Conservation (phyloP, 345 rosid species). For the Brassica rapa region DNA sequence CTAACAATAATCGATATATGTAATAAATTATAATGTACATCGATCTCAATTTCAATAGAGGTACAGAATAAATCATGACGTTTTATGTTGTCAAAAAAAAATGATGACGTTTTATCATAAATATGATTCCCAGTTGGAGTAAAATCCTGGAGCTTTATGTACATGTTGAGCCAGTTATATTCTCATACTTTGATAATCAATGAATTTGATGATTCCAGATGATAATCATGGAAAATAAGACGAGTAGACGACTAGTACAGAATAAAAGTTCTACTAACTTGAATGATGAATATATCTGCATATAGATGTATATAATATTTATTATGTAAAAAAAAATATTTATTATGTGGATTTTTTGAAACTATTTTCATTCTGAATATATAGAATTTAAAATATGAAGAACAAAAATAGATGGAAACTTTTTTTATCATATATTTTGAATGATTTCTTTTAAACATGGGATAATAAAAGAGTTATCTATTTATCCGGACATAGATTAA, state of each 20-base stretch:
- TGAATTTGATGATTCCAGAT: neutral
- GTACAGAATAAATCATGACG: neutral
- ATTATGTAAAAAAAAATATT: neutral
- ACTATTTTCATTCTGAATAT: neutral
- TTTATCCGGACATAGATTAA: neutral
- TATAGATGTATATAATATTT: too few species aligned
- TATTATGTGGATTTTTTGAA: neutral
- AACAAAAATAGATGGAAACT: neutral
- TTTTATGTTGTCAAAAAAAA: too few species aligned
- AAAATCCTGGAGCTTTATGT: neutral
- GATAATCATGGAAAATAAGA: neutral
- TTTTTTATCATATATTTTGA: neutral
- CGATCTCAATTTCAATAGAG: neutral
- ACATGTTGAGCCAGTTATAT: neutral
- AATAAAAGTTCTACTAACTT: neutral
- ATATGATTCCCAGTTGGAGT: neutral
- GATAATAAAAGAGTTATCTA: neutral
- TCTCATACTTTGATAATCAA: neutral
- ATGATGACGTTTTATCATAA: too few species aligned
- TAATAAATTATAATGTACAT: too few species aligned
- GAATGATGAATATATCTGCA: neutral
- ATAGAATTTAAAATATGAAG: neutral
- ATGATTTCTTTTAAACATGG: neutral
- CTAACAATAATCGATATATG: neutral
- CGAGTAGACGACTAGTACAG: neutral